Percentiles rank a stretch among this genome's conserved stretches.
Conservation (phyloP, 495 filamentous ascomycete species). For the Talaromyces nanjingensis region DNA sequence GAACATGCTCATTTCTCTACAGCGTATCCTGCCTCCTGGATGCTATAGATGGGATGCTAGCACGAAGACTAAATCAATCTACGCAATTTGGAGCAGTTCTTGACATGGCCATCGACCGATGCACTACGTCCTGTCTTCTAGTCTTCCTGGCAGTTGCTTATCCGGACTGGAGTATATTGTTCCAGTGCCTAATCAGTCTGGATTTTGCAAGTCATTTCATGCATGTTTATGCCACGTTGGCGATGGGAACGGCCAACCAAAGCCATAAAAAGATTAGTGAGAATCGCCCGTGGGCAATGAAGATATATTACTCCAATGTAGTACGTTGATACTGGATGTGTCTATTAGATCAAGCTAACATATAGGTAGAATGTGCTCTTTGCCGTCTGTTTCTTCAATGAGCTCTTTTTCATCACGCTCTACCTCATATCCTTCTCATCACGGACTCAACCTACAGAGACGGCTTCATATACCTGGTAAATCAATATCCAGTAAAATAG, state of each 20-base stretch:
- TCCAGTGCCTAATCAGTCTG: conserved; percentile 85
- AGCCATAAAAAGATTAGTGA: conserved; percentile 94
- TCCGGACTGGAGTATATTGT: conserved; percentile 84
- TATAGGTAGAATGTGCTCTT: conserved; percentile 64
- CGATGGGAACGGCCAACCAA: conserved; percentile 60
- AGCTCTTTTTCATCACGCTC: conserved; percentile 79
- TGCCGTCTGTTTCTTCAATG: conserved; percentile 68
- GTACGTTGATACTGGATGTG: conserved; percentile 32
- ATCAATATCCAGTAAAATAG: too few species aligned
- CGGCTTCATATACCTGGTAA: too few species aligned
- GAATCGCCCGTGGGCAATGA: conserved; percentile 51
- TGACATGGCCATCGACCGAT: conserved; percentile 96
- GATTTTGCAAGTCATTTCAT: conserved; percentile 96
- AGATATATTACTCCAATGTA: conserved; percentile 82
- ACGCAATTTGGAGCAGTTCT: conserved; percentile 93
- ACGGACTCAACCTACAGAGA: conserved; percentile 56
- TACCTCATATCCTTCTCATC: conserved; percentile 83
- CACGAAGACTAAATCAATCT: conserved; percentile 79
- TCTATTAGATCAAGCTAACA: conserved; percentile 5
- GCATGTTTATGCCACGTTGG: conserved; percentile 88
- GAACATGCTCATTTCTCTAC: conserved; percentile 89
- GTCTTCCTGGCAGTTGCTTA: conserved; percentile 90
- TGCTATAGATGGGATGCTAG: conserved; percentile 86
- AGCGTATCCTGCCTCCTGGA: conserved; percentile 89
- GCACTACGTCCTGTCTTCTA: conserved; percentile 88